Evolutionary conservation across 495 filamentous ascomycete species (phyloP).

Genomic region (Podospora appendiculata): DNA sequence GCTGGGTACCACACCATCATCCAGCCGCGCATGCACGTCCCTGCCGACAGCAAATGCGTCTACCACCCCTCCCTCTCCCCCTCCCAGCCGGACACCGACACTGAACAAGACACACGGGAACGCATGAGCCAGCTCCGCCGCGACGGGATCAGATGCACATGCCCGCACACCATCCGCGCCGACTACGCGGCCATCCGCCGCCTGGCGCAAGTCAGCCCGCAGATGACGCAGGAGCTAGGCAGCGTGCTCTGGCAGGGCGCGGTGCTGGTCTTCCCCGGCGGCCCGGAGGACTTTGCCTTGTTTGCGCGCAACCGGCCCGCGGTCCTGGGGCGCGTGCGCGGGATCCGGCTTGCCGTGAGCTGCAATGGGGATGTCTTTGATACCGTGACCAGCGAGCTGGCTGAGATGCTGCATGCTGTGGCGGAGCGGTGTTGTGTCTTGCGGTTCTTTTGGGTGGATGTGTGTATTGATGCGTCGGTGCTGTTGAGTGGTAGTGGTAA

Average conservation of each 20-base stretch:
- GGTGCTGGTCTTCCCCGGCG: slow-evolving; percentile 1
- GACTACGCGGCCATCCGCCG: background rate
- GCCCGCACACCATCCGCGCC: background rate
- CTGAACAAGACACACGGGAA: too few species aligned
- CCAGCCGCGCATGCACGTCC: too few species aligned
- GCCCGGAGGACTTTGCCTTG: background rate
- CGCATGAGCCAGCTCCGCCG: too few species aligned
- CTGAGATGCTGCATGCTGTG: background rate
- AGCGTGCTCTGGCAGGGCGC: background rate
- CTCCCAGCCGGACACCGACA: too few species aligned
- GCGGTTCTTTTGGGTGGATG: too few species aligned
- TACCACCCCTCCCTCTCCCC: too few species aligned
- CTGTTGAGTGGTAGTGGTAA: too few species aligned
- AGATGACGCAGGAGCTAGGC: slow-evolving; percentile 1
- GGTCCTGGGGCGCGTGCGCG: background rate
- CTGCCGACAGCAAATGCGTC: too few species aligned
- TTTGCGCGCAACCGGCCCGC: slow-evolving; percentile 4
- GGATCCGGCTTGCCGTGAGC: background rate
- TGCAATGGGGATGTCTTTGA: background rate
- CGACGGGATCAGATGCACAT: background rate
- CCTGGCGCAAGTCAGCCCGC: background rate
- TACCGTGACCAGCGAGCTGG: background rate
- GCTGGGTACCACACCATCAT: too few species aligned
- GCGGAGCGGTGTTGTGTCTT: background rate
- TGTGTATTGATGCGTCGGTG: too few species aligned